A percentile compares a stretch with the other conserved stretches of the same genome.
Evolutionary conservation across 306 rosid genomes (phyloP).

Genomic region (Cicer judaicum): DNA sequence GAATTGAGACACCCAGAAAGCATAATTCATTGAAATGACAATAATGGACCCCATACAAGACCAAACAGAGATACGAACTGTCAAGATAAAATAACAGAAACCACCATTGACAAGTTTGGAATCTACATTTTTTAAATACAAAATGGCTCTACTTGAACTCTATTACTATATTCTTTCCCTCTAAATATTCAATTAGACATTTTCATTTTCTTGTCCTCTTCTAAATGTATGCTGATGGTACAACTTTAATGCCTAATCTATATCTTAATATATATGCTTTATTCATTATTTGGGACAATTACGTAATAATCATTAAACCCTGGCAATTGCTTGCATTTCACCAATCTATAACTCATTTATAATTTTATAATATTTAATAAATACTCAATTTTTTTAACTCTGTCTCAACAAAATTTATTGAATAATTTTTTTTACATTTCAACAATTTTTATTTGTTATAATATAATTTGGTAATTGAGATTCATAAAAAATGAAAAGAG

Average conservation of each 20-base stretch:
- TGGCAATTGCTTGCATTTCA: neutral
- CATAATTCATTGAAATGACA: slow-evolving; percentile 51
- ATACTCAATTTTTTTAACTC: too few relatives aligned
- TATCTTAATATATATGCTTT: neutral
- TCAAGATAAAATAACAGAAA: slow-evolving; percentile 43
- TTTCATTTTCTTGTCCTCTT: neutral
- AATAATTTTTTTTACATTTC: too few relatives aligned
- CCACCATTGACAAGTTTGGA: slow-evolving; percentile 58
- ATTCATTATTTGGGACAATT: neutral
- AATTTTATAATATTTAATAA: too few relatives aligned
- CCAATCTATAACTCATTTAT: neutral
- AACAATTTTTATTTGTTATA: too few relatives aligned
- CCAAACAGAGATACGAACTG: slow-evolving; percentile 43
- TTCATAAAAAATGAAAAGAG: too few relatives aligned
- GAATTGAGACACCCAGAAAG: slow-evolving; percentile 43
- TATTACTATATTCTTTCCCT: neutral
- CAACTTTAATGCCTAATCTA: neutral
- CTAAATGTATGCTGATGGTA: neutral
- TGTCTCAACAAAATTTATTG: too few relatives aligned
- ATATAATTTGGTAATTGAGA: too few relatives aligned
- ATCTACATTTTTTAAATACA: slow-evolving; percentile 43
- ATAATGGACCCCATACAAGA: slow-evolving; percentile 48
- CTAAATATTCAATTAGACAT: neutral
- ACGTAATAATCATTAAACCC: neutral
- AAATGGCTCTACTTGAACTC: slow-evolving; percentile 35